Percentiles rank a stretch among this genome's conserved stretches.
Conservation (phyloP, 2,329 filamentous ascomycete species). For the Metarhizium humberi region DNA sequence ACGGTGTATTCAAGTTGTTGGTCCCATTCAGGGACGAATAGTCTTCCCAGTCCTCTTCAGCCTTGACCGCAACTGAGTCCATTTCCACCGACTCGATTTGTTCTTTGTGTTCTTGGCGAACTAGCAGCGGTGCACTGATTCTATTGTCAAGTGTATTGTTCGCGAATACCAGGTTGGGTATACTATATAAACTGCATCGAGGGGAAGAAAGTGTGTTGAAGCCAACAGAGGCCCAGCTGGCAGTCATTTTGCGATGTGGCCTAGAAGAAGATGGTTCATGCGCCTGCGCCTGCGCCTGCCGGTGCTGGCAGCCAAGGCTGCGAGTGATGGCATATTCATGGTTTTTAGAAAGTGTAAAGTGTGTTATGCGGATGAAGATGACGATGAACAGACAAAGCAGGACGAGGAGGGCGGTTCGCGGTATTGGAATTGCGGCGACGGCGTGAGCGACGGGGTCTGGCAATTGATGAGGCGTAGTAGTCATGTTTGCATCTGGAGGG, state of each 20-base stretch:
- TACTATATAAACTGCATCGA: neutral
- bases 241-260: neutral
- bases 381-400: slow-evolving; percentile 2
- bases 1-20: slow-evolving; percentile 11
- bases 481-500: neutral
- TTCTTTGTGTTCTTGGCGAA: neutral
- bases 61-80: neutral
- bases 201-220: slow-evolving; percentile 1
- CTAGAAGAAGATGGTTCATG: neutral
- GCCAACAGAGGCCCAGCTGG: neutral
- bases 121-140: neutral
- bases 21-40: slow-evolving; percentile 5
- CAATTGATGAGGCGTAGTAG: neutral
- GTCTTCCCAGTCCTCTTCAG: neutral
- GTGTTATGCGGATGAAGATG: slow-evolving; percentile 1
- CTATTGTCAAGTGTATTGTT: neutral
- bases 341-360: neutral
- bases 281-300: neutral
- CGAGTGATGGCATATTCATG: neutral
- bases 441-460: neutral
- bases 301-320: neutral
- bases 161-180: neutral
- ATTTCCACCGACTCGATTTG: neutral
- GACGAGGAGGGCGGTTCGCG: neutral
- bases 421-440: neutral